Evolutionary conservation across 768 basidiomycete species (phyloP), one percentile per base, ranked within the genome.

Genomic region (Trametes punicea): DNA sequence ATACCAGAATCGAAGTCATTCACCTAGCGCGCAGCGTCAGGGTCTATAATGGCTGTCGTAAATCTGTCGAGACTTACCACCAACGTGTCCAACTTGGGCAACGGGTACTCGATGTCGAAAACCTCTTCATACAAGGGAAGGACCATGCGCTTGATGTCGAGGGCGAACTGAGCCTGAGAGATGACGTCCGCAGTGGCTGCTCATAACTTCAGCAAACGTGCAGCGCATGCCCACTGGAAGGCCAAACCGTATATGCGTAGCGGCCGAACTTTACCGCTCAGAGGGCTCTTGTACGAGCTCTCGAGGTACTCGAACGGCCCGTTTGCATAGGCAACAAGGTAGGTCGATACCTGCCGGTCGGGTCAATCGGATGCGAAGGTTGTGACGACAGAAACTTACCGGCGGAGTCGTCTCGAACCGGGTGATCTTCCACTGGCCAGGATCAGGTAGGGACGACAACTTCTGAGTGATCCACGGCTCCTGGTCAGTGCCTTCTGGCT

Each of bases 41-140:
- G 46, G 6, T 26, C 0, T 25, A 38, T 27, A 9, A 7, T 29
- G 16, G 18, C 6, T 16, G 15, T 9, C n/a, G 8, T 5, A 15
- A 16, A 18, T 2, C 0, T 3, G 6, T 6, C 7, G 1, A 18
- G 18, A 71, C 83, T 25, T 20, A 71, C 84, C 57, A 94, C 91
- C 11, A 98, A 78, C 2, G 95, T 96, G 67, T 98, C 96, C 42
- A 98, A 79, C 76, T 98, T 98, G 3, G 94, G 92, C 23, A 98
- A 79, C 18, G 95, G 93, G 69, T 88, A 98, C 57, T 88, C 88
- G 62, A 98, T 86, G 62, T 94, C 87, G 66, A 98, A 98, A 51
- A 96, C 81, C 67, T 88, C 78, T 71, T 98, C 96, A 69, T 95
- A 97, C 15, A 93, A 69, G n/a, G 94, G 93, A 10, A 97, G 74